Evolutionary conservation across 305 asterid species (phyloP).

Genomic region (Nicotiana rustica): DNA sequence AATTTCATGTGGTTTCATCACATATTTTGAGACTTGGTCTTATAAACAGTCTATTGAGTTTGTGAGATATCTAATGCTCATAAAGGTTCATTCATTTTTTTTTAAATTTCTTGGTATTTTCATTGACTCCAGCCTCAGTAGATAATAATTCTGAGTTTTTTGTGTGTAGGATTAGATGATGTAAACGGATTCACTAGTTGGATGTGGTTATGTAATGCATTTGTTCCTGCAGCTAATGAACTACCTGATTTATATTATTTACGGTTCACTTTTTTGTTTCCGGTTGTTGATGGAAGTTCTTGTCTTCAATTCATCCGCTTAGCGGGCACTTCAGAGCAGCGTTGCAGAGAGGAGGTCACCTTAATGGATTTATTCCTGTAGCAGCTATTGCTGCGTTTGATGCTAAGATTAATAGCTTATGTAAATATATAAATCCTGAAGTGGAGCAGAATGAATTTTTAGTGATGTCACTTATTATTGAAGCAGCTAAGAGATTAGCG

Average conservation of each 20-base stretch:
- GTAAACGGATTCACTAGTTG: constrained; percentile 19
- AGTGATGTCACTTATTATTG: constrained; percentile 64
- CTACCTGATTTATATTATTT: constrained; percentile 13
- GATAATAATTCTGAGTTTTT: not conserved
- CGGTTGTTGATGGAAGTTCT: constrained; percentile 64
- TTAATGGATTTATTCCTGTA: constrained; percentile 74
- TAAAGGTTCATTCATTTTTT: not conserved
- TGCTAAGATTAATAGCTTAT: constrained; percentile 64
- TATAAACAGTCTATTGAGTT: not conserved
- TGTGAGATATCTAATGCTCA: constrained; percentile 20
- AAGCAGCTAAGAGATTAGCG: constrained; percentile 64
- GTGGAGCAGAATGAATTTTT: constrained; percentile 60
- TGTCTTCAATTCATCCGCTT: constrained; percentile 76
- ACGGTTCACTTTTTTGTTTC: constrained; percentile 4
- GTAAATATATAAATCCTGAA: constrained; percentile 72
- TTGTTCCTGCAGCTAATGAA: constrained; percentile 31
- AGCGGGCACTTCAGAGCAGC: constrained; percentile 92
- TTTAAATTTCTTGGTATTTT: not conserved
- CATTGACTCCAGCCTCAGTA: not conserved
- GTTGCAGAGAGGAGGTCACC: constrained; percentile 62
- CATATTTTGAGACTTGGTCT: not conserved
- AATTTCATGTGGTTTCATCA: not conserved
- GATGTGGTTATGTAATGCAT: constrained; percentile 4
- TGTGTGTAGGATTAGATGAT: not conserved
- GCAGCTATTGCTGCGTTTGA: constrained; percentile 75